phyloP scores from a whole-genome alignment of 345 rosid genomes.

The Hibiscus syriacus region DNA sequence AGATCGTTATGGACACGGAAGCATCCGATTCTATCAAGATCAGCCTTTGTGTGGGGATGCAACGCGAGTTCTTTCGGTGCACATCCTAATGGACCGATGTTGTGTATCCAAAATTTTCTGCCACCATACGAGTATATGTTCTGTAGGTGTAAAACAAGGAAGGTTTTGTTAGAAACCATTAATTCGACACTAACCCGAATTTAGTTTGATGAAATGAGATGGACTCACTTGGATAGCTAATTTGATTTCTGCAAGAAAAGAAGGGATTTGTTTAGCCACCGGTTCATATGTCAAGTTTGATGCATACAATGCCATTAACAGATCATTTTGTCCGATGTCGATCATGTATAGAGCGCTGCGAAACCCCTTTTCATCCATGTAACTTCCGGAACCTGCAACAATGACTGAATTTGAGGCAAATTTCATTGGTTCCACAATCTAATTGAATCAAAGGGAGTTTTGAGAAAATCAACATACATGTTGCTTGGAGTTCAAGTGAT shows the following conservation, averaged over 20 bases:
- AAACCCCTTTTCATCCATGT: conserved; percentile 18
- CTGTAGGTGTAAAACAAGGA: conserved; percentile 16
- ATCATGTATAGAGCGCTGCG: conserved; percentile 44
- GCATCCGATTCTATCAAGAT: conserved; percentile 50
- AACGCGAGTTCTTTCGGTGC: conserved; percentile 42
- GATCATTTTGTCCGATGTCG: conserved; percentile 69
- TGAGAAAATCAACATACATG: conserved; percentile 4
- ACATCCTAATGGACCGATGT: conserved; percentile 63
- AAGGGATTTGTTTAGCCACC: conserved; percentile 37
- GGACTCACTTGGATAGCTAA: conserved; percentile 34
- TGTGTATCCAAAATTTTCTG: conserved; percentile 63
- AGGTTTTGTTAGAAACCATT: background rate
- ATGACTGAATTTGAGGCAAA: background rate
- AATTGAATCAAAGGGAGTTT: background rate
- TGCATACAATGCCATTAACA: conserved; percentile 23
- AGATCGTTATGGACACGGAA: conserved; percentile 45
- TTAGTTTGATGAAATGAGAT: background rate
- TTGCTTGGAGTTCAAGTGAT: conserved; percentile 30
- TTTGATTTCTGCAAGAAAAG: conserved; percentile 44
- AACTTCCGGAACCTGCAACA: conserved; percentile 3
- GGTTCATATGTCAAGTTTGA: conserved; percentile 27
- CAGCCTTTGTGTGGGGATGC: conserved; percentile 22
- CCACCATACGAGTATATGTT: conserved; percentile 42
- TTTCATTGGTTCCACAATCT: background rate
- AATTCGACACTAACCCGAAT: background rate